Evolutionary conservation across 305 asterid genomes (phyloP).

Genomic region (Fraxinus latifolia): DNA sequence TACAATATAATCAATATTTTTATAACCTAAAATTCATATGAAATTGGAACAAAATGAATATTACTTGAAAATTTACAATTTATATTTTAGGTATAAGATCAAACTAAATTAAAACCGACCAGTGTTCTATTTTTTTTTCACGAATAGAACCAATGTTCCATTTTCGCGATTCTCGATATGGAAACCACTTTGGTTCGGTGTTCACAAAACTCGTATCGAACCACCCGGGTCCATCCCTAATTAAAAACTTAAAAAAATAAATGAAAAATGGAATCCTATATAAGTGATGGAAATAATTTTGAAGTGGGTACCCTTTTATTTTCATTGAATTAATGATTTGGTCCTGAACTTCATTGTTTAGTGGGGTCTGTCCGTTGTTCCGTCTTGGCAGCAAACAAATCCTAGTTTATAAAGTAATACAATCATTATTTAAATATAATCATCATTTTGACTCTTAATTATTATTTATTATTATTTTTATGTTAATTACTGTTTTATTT

Average conservation of each 20-base stretch:
- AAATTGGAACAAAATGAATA: too few species aligned
- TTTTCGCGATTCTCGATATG: too few species aligned
- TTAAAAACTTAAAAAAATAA: background rate
- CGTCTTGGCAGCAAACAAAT: slow-evolving; percentile 18
- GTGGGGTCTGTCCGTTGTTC: slow-evolving; percentile 16
- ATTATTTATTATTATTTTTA: too few species aligned
- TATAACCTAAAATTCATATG: too few species aligned
- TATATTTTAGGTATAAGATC: background rate
- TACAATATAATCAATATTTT: too few species aligned
- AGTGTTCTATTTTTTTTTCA: background rate
- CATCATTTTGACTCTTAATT: background rate
- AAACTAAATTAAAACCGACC: too few species aligned
- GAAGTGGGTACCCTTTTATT: background rate
- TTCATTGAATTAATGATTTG: slow-evolving; percentile 19
- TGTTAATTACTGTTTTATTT: background rate
- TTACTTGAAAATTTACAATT: too few species aligned
- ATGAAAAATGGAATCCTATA: background rate
- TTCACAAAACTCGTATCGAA: background rate
- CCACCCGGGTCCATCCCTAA: background rate
- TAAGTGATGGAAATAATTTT: background rate
- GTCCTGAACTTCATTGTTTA: slow-evolving; percentile 16
- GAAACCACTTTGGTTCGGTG: background rate
- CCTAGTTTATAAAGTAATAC: background rate
- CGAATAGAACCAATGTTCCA: background rate
- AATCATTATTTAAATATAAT: background rate